Base-by-base conservation (phyloP, 345 rosid genomes). In the Moringa oleifera region DNA sequence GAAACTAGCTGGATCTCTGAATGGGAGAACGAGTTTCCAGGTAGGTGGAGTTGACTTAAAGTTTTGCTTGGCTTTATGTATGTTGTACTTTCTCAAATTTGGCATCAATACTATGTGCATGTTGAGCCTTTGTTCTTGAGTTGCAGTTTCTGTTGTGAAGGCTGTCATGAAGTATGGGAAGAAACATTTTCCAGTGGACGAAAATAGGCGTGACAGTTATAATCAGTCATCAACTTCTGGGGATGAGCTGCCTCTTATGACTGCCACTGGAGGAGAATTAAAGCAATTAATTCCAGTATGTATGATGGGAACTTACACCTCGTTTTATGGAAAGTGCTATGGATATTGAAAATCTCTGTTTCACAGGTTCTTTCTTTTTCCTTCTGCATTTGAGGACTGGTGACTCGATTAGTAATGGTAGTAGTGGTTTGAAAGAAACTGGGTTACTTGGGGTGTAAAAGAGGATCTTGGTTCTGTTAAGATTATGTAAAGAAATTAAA, bases 1-100 rank as follows among this genome's bases (percentile, higher is more conserved):
- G 98, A 92, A 54, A 71, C 68, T 53, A 65, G 70, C 59, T 82
- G 81, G 87, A 64, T 75, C 13, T 65, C 87, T 58, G 98, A 93
- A 53, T 78, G 89, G 94, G 97, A 93, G 80, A 88, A 77, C 49
- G 98, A 93, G 71, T 93, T 93, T 82, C 97, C 98, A 75, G 82
- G 98, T 86, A 65, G 58, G 41, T 64, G 51, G 17, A 53, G 28
- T 70, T 65, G 47, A 41, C 1, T 41, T 45, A 25, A 33, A 16
- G 24, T 52, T 57, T 58, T 33, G 59, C 18, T 57, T 41, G 49
- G 9, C 11, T 37, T 20, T 28, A 18, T 21, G 18, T 31, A 20
- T 59, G 23, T 16, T 65, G 25, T 25, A 46, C 47, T 6, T 25
- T 33, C 28, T 2, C 12, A 9, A 41, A 41, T 11, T 41, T 41